Base-by-base conservation (phyloP, 306 rosid species). In the Casuarina cunninghamiana region DNA sequence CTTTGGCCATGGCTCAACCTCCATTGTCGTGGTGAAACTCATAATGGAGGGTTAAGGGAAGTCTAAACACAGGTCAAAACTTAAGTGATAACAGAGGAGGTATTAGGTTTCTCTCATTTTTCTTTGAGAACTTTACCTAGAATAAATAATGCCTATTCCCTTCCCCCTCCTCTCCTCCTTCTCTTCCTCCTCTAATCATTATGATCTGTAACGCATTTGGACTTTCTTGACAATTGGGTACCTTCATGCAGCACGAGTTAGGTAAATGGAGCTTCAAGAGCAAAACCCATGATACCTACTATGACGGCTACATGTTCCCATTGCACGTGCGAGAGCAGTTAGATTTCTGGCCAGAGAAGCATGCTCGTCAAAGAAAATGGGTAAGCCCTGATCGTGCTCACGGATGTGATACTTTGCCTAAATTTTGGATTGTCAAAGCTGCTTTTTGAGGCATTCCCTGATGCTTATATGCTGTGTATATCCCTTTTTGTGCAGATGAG, bases 201-300 rank as follows among this genome's bases (percentile, higher is more conserved):
- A 61, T 42, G 39, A 17, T 37, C 17, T 37, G 68, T 10, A 61
- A 61, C 19, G 7, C 68, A 37, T 62, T 62, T 62, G 44, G 37
- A 11, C 2, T 37, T 26, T 66, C 0, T 66, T 66, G 16, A 41
- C 71, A 35, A 44, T 46, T 57, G 17, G 26, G 8, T 32, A 42
- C 57, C 3, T 54, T 69, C 53, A 32, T 80, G 75, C 88, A 94
- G 97, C 75, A 81, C 66, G 86, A 89, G 83, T 72, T 94, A 83
- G 98, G 98, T 16, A 82, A 88, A 74, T 94, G 98, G 98, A 89
- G 88, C 71, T 94, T 94, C 92, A 92, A 89, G 88, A 94, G 98
- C 82, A 94, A 88, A 83, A 85, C 93, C 72, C 84, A 88, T 53
- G 96, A 89, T n/a, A 71, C 96, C 11, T 78, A 74, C 58, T 89